Percentiles rank a stretch among this genome's conserved stretches.
These are phyloP conservation scores for Brettanomyces anomalus DNA, from an alignment of 805 yeast genomes.

Conservation along the genomic window DNA sequence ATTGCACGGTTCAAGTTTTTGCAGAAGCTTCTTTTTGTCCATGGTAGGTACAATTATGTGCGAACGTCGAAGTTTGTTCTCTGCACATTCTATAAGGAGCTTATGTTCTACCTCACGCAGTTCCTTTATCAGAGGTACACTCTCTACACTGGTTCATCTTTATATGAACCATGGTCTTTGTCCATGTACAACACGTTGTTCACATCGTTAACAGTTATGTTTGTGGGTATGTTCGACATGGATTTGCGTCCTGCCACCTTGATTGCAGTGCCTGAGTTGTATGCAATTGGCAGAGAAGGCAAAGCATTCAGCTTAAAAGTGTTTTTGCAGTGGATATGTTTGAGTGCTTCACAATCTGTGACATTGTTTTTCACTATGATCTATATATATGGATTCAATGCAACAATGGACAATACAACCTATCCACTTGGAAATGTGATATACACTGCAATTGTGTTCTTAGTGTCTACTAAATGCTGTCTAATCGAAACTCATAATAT, in stretches of 20 bases:
- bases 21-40: constrained; percentile 76
- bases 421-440: constrained; percentile 75
- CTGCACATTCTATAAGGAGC: constrained; percentile 91
- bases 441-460: constrained; percentile 61
- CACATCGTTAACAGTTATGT: constrained; percentile 84
- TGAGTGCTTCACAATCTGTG: constrained; percentile 68
- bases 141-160: constrained; percentile 83
- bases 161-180: constrained; percentile 93
- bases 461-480: constrained; percentile 73
- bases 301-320: constrained; percentile 63
- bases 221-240: constrained; percentile 92
- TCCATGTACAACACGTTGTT: constrained; percentile 96
- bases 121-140: constrained; percentile 79
- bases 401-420: constrained; percentile 63
- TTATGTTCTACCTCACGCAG: constrained; percentile 83
- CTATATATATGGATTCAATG: constrained; percentile 61
- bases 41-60: constrained; percentile 92
- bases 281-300: constrained; percentile 64
- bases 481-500: constrained; percentile 73
- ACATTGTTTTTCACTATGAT: constrained; percentile 59
- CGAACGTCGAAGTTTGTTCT: constrained; percentile 87
- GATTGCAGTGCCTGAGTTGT: constrained; percentile 86
- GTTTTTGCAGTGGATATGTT: constrained; percentile 68
- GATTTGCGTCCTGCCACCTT: constrained; percentile 85
- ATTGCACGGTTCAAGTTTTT: constrained; percentile 89